Conservation (phyloP, 2,329 filamentous ascomycete genomes). For the Diaporthe longicolla region DNA sequence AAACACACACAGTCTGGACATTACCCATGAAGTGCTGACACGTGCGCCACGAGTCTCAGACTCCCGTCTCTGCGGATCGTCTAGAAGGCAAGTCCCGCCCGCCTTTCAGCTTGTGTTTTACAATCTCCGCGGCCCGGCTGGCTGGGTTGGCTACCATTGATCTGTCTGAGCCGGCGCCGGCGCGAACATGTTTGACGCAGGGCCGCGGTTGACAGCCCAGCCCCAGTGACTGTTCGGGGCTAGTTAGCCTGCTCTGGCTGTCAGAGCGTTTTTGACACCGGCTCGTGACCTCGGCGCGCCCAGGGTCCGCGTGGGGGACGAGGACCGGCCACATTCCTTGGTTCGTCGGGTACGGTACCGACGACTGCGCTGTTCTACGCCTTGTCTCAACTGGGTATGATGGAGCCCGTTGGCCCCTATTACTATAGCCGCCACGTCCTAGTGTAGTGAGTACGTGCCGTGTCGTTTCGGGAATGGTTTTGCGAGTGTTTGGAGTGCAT, state of each 20-base stretch:
- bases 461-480: not conserved
- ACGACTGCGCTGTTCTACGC: not conserved
- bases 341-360: not conserved
- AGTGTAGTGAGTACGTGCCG: not conserved
- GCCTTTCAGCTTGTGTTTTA: constrained; percentile 33
- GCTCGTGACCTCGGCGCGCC: constrained; percentile 20
- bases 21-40: constrained; percentile 30
- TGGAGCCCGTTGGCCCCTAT: not conserved
- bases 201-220: constrained; percentile 23
- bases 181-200: constrained; percentile 13
- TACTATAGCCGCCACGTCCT: not conserved
- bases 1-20: constrained; percentile 10
- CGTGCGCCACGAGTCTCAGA: constrained; percentile 37
- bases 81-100: constrained; percentile 18
- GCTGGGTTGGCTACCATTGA: constrained; percentile 19
- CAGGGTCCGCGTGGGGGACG: constrained; percentile 25
- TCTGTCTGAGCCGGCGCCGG: constrained; percentile 1
- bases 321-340: constrained; percentile 4
- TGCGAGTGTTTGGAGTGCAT: not conserved
- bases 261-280: constrained; percentile 16
- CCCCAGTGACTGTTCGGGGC: not conserved
- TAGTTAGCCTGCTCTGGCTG: not conserved
- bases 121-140: constrained; percentile 31
- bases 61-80: constrained; percentile 28
- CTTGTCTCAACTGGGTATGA: constrained; percentile 3